phyloP scores from a whole-genome alignment of 129 eudicot genomes.

The Lactuca saligna region DNA sequence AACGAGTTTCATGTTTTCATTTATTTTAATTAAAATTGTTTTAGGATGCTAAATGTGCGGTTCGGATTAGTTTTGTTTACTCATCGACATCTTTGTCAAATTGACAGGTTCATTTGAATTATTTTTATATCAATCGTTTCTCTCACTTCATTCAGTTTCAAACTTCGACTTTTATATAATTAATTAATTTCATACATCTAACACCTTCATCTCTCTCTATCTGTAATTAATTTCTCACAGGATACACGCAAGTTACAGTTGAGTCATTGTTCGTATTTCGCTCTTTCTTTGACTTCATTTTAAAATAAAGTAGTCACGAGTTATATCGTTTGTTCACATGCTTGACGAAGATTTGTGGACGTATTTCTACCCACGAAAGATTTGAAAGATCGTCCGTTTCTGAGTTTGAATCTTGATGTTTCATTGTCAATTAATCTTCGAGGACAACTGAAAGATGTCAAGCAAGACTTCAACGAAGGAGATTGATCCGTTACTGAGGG shows the following conservation, averaged over 20 bases:
- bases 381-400: not conserved
- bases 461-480: slow-evolving; percentile 28
- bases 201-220: not conserved
- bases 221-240: not conserved
- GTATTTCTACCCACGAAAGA: slow-evolving; percentile 1
- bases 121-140: slow-evolving; percentile 8
- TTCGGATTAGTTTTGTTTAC: slow-evolving; percentile 16
- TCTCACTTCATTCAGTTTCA: slow-evolving; percentile 32
- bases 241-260: slow-evolving; percentile 13
- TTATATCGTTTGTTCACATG: slow-evolving; percentile 26
- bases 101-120: slow-evolving; percentile 23
- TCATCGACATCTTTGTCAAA: slow-evolving; percentile 7
- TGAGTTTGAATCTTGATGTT: slow-evolving; percentile 21
- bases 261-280: not conserved
- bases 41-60: slow-evolving; percentile 42
- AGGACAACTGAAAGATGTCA: slow-evolving; percentile 17
- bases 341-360: not conserved
- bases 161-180: not conserved
- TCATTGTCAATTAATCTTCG: not conserved
- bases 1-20: slow-evolving; percentile 2
- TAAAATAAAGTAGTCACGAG: slow-evolving; percentile 30
- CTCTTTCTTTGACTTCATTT: slow-evolving; percentile 9
- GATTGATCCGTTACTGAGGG: slow-evolving; percentile 81
- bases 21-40: not conserved
- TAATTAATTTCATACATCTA: not conserved